These are phyloP conservation scores for Lipomyces kockii DNA, from an alignment of 805 yeast species.

Conservation along the genomic window DNA sequence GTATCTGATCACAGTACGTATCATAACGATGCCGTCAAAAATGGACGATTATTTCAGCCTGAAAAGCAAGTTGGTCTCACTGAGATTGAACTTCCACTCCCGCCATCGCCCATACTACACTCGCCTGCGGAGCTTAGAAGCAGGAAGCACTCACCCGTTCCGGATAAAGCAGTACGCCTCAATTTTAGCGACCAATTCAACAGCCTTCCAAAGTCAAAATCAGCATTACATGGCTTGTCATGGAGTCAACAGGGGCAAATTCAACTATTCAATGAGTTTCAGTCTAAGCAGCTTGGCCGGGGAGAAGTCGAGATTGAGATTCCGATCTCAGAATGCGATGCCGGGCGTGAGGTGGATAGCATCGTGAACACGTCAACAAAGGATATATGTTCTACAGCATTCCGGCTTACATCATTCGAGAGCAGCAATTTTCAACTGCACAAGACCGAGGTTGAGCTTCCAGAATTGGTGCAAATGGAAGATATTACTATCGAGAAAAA, in stretches of 20 bases:
- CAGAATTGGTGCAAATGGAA: background rate
- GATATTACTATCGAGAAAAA: background rate
- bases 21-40: background rate
- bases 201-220: background rate
- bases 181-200: background rate
- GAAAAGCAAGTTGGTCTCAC: background rate
- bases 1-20: background rate
- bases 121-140: background rate
- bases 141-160: background rate
- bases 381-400: background rate
- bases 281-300: background rate
- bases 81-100: background rate
- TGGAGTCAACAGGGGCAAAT: background rate
- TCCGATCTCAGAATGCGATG: background rate
- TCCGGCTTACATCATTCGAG: background rate
- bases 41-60: background rate
- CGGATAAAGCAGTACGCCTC: background rate
- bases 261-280: background rate
- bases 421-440: background rate
- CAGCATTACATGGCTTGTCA: background rate
- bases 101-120: background rate
- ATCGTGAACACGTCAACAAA: background rate
- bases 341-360: background rate
- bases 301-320: background rate
- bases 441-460: background rate